Base-by-base conservation (phyloP, 2,329 filamentous ascomycete genomes). In the Trichoderma breve region DNA sequence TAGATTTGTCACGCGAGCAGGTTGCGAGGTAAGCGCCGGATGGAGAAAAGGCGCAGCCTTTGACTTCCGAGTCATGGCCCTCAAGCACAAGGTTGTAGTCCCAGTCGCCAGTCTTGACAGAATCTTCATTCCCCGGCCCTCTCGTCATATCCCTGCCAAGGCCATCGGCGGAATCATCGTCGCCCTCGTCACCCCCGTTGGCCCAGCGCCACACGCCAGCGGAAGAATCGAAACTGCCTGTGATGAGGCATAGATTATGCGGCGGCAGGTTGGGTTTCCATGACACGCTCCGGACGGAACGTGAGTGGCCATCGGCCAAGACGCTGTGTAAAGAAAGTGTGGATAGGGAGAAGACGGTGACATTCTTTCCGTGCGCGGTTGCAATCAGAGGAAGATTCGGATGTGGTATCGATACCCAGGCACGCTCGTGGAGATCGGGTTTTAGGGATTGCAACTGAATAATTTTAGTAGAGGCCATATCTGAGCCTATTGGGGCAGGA, bases 21-120 rank as follows among this genome's bases (percentile, higher is more conserved):
- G 95, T 98, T 6, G 96, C 96, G 5, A 99, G 87, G 77, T 94
- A 91, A 73, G 92, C 89, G 1, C 93, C 93, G 0, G 89, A 89
- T 0, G 93, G 90, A 21, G 88, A 90, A 83, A 94, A 97, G 2
- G 89, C 86, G 74, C 95, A 89, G 34, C 88, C 86, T 85, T 98
- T 92, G 85, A 99, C 93, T 82, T 99, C 96, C 28, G 92, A 94
- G 78, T 98, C 96, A 80, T 98, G 96, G 0, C 96, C 96, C 78
- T 98, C 96, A 1, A 99, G 87, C 1, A 98, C 92, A 8, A 98
- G 91, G 0, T 93, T 93, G 78, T 98, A 97, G 66, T 94, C 91
- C 93, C 96, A 99, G 73, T 97, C 95, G 5, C 89, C 85, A 3
- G 85, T 84, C 14, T 62, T 67, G 8, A 61, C 63, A 26, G 71